Evolutionary conservation across 108 stramenopile genomes (phyloP), one percentile per base, ranked within the genome.

Genomic region (Cyclotella cryptica): DNA sequence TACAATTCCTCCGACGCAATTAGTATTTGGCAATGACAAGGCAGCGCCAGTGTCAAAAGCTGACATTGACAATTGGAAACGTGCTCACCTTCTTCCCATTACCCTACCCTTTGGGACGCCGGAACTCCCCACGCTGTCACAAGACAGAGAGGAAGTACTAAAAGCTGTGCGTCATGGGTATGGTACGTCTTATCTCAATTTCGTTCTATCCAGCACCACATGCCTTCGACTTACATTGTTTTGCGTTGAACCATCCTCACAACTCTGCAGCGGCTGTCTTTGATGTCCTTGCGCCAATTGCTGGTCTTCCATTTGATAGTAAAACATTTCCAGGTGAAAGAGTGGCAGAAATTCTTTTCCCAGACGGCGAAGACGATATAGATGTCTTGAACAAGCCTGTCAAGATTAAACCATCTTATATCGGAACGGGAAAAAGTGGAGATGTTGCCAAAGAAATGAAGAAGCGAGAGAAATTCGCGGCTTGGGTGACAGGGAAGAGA

Each of bases 141-240:
- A 85, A 66, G 85, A 85, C 44, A 82, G 78, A 77, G 81, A 83
- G 47, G 85, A 82, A 64, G 81, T 85, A 18, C 22, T 79, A 7
- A 52, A 53, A 28, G 85, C 85, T 43, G 85, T 85, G 24, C 77
- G 85, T 18, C 30, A 79, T 45, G 85, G 85, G 12, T 85, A 78
- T 69, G 85, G 60, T 61, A 39, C 29, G 60, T 19, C 15, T 39
- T 39, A n/a, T n/a, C n/a, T n/a, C n/a, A n/a, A n/a, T n/a, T n/a
- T n/a, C n/a, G n/a, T n/a, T n/a, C n/a, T n/a, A n/a, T n/a, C n/a
- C n/a, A n/a, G n/a, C n/a, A n/a, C n/a, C n/a, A n/a, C n/a, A n/a
- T n/a, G n/a, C n/a, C n/a, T n/a, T n/a, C n/a, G n/a, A n/a, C n/a
- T n/a, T n/a, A n/a, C n/a, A n/a, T n/a, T n/a, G n/a, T n/a, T n/a